Evolutionary conservation across 176 grass and related monocot species (phyloP).

Genomic region (Cenchrus purpureus): DNA sequence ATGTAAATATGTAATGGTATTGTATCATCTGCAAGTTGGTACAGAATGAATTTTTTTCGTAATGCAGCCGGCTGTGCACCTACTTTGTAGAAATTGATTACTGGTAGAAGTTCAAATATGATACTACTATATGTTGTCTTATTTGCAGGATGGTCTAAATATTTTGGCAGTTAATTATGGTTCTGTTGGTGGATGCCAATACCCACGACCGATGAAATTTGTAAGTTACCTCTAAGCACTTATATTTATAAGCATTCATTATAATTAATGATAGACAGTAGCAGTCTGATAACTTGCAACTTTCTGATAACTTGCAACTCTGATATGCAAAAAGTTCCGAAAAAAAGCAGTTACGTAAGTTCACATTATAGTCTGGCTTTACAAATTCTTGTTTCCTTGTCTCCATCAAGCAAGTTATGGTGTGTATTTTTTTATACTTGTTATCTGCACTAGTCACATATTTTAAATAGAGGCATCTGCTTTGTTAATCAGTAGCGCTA

Average conservation of each 20-base stretch:
- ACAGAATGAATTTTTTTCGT: not conserved
- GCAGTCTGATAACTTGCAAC: not conserved
- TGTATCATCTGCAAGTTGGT: not conserved
- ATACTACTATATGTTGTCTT: conserved; percentile 4
- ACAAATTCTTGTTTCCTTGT: not conserved
- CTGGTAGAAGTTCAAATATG: not conserved
- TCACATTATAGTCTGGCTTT: not conserved
- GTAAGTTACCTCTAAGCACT: conserved; percentile 53
- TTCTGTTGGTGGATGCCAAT: conserved; percentile 85
- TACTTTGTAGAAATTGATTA: not conserved
- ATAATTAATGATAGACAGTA: conserved; percentile 8
- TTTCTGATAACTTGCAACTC: not conserved
- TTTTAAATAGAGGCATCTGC: not conserved
- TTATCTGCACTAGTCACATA: not conserved
- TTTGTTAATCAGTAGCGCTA: not conserved
- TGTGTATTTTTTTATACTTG: not conserved
- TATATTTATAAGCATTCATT: conserved; percentile 20
- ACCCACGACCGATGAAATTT: conserved; percentile 66
- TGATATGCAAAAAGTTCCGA: not conserved
- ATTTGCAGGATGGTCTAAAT: conserved; percentile 86
- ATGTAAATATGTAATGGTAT: not conserved
- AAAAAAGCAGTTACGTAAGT: not conserved
- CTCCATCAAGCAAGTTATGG: not conserved
- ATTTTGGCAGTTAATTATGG: conserved; percentile 94
- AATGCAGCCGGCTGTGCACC: not conserved